Percentiles rank a stretch among this genome's conserved stretches.
Evolutionary conservation across 2,329 filamentous ascomycete species (phyloP).

Genomic region (Ascochyta koolunga): DNA sequence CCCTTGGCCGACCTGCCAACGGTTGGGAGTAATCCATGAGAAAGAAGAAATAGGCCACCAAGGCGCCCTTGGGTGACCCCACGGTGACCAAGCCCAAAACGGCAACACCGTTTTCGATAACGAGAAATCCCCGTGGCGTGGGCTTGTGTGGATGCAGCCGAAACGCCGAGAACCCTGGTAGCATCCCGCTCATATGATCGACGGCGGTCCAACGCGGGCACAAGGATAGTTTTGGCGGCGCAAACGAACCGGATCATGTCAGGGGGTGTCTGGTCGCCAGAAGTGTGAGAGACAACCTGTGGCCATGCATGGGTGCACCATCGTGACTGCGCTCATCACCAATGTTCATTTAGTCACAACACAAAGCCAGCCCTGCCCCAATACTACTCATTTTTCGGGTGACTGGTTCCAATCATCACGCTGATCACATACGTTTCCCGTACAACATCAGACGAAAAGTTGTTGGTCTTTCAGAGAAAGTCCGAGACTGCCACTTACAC

Average conservation of each 20-base stretch:
- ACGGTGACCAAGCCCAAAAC: conserved; percentile 39
- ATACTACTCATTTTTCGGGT: conserved; percentile 22
- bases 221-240: conserved; percentile 35
- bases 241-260: conserved; percentile 42
- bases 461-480: conserved; percentile 17
- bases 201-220: conserved; percentile 41
- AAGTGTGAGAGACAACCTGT: conserved; percentile 28
- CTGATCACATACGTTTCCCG: background rate
- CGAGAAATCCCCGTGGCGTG: conserved; percentile 45
- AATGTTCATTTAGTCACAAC: conserved; percentile 33
- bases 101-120: conserved; percentile 45
- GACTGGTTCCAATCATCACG: conserved; percentile 18
- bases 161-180: conserved; percentile 44
- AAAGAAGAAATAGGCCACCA: conserved; percentile 19
- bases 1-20: conserved; percentile 18
- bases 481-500: background rate
- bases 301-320: conserved; percentile 31
- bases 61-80: conserved; percentile 26
- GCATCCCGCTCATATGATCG: conserved; percentile 46
- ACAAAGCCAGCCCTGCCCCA: conserved; percentile 6
- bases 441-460: background rate
- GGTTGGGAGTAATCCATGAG: conserved; percentile 13
- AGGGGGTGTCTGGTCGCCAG: conserved; percentile 42
- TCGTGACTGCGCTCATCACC: conserved; percentile 21
- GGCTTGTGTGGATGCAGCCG: conserved; percentile 43